Evolutionary conservation across 2,329 filamentous ascomycete genomes (phyloP), one percentile per base, ranked within the genome.

Genomic region (Colletotrichum graminicola): DNA sequence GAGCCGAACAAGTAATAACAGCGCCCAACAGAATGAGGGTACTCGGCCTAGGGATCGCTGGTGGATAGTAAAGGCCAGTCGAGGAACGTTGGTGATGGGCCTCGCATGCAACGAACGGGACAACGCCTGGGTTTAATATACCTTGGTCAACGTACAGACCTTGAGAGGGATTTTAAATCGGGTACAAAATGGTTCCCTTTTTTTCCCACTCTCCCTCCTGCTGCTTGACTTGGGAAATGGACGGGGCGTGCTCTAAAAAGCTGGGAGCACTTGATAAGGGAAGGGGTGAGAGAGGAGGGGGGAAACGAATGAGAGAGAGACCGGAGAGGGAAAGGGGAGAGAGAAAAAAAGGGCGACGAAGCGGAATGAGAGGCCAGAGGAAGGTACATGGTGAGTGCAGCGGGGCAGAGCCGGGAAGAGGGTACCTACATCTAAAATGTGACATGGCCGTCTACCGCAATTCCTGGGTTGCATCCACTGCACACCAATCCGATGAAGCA

Each of bases 1-100:
- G 69, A 72, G 69, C 61, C 66, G 65, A 66, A 71, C 65, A 64
- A 68, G 70, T 49, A 72, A 71, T 34, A 55, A 62, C 62, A 45
- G 62, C 54, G 63, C 59, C 69, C 68, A 63, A 68, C 68, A 52
- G 52, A 71, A 59, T 63, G 60, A 68, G 65, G 65, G 68, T 62
- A 52, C 64, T 67, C 52, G 59, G 56, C 39, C 54, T 34, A 49
- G 56, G 49, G 57, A 26, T 34, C 51, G 26, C 55, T 34, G 32
- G 21, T 39, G 47, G 32, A 52, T 12, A 34, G 39, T 54, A 39
- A 32, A 51, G 39, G 54, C 43, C 45, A 39, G 54, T 36, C 57
- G 60, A 43, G 32, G 41, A 52, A 16, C 36, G 51, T 52, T 26
- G 65, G 11, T 41, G 26, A 63, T 49, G 56, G 66, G 26, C 16